Base-by-base conservation (phyloP, 768 basidiomycete genomes). In the Lactarius pseudohatsudake region DNA sequence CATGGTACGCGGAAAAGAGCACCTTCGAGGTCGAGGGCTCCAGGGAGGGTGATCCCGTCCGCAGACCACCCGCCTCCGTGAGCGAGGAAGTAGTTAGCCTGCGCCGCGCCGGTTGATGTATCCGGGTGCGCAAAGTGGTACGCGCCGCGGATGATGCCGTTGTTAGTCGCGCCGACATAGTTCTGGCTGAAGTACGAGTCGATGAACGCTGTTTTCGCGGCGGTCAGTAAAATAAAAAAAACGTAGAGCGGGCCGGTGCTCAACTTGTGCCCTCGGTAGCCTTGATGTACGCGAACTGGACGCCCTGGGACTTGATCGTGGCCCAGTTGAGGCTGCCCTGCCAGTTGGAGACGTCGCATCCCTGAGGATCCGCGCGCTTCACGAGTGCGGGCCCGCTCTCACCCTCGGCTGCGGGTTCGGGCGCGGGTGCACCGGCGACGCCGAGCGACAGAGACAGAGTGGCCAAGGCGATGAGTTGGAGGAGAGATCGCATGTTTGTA, bases 11-110 rank as follows among this genome's bases (percentile, higher is more conserved):
- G 1, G 1, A 47, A 45, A 20, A 20, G 3, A n/a, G 45, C 41
- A 87, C 86, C 82, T 70, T 89, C 85, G 61, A 89, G 83, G 68
- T 88, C 87, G 13, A 88, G 74, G 7, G 84, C 84, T 13, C 86
- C 86, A 30, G 88, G 86, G 18, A 87, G 85, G 45, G 87, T 88
- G 40, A 78, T 82, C 3, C 83, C 85, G 66, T 87, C 85, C 2
- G 73, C 73, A 38, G 79, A 80, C 85, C 85, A 86, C 15, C 82
- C 84, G 69, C 84, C 81, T 81, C 47, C 47, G 57, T 88, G 72
- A 3, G 80, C 79, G 9, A 87, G 74, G 76, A 88, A 89, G 73
- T 77, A 87, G 7, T 77, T 77, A 7, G 86, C 87, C 72, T 90
- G 88, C 10, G 79, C 73, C 0, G 85, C 85, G 36, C 88, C 87